Conservation (phyloP, 75 land plant species). For the Larix kaempferi region DNA sequence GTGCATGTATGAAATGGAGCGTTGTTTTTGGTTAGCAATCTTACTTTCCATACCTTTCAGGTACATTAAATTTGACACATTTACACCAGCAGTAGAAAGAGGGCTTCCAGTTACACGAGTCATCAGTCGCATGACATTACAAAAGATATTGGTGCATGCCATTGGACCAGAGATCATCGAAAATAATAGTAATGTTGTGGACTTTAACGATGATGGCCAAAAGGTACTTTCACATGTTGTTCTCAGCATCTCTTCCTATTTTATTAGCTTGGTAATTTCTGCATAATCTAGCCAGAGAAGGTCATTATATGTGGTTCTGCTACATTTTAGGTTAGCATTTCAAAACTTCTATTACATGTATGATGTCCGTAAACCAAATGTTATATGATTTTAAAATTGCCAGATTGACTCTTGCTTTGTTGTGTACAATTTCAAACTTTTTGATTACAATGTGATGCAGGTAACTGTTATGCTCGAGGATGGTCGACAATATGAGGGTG, state of each 20-base stretch:
- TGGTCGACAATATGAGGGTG: slow-evolving; percentile 40
- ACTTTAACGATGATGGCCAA: slow-evolving; percentile 37
- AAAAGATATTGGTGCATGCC: slow-evolving; percentile 38
- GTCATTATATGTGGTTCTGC: background rate
- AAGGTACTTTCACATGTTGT: slow-evolving; percentile 15
- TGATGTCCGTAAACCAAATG: background rate
- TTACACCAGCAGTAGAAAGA: slow-evolving; percentile 48
- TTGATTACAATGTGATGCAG: slow-evolving; percentile 8
- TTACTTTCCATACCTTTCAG: slow-evolving; percentile 16
- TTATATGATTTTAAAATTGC: background rate
- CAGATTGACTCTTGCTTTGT: background rate
- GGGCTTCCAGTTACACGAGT: slow-evolving; percentile 57
- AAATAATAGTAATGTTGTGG: slow-evolving; percentile 41
- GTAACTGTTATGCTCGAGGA: slow-evolving; percentile 46
- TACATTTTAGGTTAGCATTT: background rate
- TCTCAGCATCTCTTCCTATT: background rate
- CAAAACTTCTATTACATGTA: background rate
- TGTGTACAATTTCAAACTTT: background rate
- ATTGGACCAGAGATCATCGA: slow-evolving; percentile 37
- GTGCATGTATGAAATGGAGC: background rate
- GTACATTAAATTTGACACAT: slow-evolving; percentile 52
- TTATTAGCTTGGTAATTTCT: background rate
- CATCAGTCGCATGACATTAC: slow-evolving; percentile 51
- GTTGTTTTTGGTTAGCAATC: background rate
- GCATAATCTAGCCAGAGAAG: background rate